Percentiles rank a stretch among this genome's conserved stretches.
Conservation (phyloP, 1,139 yeast genomes). For the Pichia sp. region DNA sequence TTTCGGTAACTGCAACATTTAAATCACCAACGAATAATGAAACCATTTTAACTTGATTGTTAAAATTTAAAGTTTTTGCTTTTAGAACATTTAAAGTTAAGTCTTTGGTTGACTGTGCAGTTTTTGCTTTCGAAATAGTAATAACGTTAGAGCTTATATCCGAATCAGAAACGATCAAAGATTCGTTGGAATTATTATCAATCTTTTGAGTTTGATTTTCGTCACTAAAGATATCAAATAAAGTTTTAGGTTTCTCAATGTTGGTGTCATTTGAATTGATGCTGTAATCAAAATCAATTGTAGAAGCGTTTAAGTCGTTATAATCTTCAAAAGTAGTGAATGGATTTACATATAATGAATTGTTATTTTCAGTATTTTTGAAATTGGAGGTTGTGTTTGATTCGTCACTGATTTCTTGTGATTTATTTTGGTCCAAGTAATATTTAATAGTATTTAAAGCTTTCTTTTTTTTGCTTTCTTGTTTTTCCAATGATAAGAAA, state of each 20-base stretch:
- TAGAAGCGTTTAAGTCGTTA: neutral
- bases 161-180: conserved; percentile 7
- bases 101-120: neutral
- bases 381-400: neutral
- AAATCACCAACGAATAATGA: conserved; percentile 49
- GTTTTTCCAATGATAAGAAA: conserved; percentile 1
- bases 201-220: neutral
- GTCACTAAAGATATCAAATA: conserved; percentile 5
- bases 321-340: conserved; percentile 5
- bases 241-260: conserved; percentile 2
- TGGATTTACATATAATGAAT: neutral
- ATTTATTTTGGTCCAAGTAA: conserved; percentile 12
- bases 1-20: conserved; percentile 35
- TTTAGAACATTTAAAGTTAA: neutral
- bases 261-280: conserved; percentile 4
- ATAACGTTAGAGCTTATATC: conserved; percentile 14
- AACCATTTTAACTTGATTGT: conserved; percentile 11
- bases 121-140: conserved; percentile 5
- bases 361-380: neutral
- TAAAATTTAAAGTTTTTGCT: neutral
- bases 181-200: neutral
- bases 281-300: neutral
- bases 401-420: conserved; percentile 5
- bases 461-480: conserved; percentile 5
- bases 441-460: conserved; percentile 13